Evolutionary conservation across 805 yeast species (phyloP).

Genomic region (Candida oleophila): DNA sequence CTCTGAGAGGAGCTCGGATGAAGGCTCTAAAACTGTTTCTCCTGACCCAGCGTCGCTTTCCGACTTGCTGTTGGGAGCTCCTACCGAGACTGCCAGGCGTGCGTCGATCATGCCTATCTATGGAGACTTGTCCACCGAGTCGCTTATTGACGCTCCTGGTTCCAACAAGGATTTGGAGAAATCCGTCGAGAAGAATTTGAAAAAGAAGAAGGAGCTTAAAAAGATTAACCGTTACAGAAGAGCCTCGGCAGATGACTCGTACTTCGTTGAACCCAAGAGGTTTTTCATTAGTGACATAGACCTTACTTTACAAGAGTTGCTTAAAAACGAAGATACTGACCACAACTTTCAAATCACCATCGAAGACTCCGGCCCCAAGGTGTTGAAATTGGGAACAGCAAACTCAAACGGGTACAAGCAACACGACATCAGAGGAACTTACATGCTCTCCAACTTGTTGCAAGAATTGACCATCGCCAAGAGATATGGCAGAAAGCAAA

Average conservation of each 20-base stretch:
- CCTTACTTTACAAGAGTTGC: conserved; percentile 63
- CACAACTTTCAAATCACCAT: conserved; percentile 63
- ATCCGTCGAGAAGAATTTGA: conserved; percentile 3
- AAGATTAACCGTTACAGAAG: conserved; percentile 20
- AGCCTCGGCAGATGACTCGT: conserved; percentile 30
- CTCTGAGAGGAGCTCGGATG: conserved; percentile 2
- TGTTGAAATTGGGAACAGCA: conserved; percentile 51
- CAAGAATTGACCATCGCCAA: conserved; percentile 90
- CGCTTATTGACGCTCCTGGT: conserved; percentile 6
- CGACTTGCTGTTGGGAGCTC: not conserved
- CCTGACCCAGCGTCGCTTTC: conserved; percentile 1
- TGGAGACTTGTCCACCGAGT: conserved; percentile 12
- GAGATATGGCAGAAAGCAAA: conserved; percentile 71
- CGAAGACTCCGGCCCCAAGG: conserved; percentile 33
- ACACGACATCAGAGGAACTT: conserved; percentile 79
- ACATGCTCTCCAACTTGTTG: conserved; percentile 79
- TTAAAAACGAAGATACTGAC: conserved; percentile 83
- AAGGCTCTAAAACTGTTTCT: not conserved
- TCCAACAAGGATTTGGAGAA: conserved; percentile 4
- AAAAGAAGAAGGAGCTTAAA: not conserved
- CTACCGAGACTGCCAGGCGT: conserved; percentile 14
- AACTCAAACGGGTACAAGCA: conserved; percentile 79
- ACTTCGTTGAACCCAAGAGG: conserved; percentile 34
- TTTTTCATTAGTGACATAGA: conserved; percentile 78
- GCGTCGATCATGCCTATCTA: conserved; percentile 33